Percentiles rank a stretch among this genome's conserved stretches.
phyloP scores from a whole-genome alignment of 805 yeast genomes.

The Sugiyamaella americana region DNA sequence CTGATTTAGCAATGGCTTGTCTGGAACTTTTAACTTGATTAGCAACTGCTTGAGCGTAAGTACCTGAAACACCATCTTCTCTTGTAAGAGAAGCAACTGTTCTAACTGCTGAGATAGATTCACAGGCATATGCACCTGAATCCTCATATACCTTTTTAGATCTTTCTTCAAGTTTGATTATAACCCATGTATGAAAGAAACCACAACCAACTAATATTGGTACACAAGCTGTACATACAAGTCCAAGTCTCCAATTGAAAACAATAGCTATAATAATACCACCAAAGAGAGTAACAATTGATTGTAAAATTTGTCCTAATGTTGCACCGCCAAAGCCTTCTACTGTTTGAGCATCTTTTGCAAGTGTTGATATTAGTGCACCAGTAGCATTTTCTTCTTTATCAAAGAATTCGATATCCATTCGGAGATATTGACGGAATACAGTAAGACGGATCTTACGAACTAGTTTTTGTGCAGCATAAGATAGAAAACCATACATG shows the following conservation, averaged over 20 bases:
- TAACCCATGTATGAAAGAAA: conserved; percentile 32
- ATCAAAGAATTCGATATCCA: conserved; percentile 35
- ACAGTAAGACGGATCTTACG: conserved; percentile 30
- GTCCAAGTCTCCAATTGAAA: conserved; percentile 36
- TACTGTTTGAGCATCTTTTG: conserved; percentile 37
- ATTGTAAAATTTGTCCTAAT: conserved; percentile 34
- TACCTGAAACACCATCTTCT: conserved; percentile 32
- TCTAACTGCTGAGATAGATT: conserved; percentile 34
- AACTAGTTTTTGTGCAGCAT: conserved; percentile 31
- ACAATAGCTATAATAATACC: conserved; percentile 36
- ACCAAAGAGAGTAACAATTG: conserved; percentile 34
- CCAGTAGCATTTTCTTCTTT: conserved; percentile 34
- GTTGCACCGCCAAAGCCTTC: conserved; percentile 38
- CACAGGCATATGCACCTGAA: conserved; percentile 38
- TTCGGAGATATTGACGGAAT: conserved; percentile 32
- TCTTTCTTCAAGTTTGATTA: conserved; percentile 31
- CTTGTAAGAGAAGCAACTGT: conserved; percentile 39
- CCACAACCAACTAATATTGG: conserved; percentile 36
- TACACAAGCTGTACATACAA: conserved; percentile 35
- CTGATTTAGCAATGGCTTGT: conserved; percentile 27
- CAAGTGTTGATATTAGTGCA: conserved; percentile 32
- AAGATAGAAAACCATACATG: conserved; percentile 23
- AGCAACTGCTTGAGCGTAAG: conserved; percentile 27
- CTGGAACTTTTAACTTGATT: conserved; percentile 28
- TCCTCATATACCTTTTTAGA: conserved; percentile 34